phyloP scores from a whole-genome alignment of 257 asterid genomes.

The Lavandula angustifolia region DNA sequence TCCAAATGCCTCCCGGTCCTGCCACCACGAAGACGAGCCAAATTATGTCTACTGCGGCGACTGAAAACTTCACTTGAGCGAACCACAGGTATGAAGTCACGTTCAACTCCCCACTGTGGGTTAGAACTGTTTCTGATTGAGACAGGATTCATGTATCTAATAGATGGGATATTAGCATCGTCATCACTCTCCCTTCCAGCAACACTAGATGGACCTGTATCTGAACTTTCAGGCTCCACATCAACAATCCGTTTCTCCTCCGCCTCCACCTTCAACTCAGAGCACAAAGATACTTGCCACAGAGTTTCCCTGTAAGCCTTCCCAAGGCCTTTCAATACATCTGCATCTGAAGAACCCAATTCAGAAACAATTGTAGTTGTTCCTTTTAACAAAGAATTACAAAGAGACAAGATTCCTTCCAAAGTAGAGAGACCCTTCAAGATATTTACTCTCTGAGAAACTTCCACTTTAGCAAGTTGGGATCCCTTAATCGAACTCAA shows the following conservation, averaged over 20 bases:
- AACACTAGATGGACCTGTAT: conserved; percentile 54
- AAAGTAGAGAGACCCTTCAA: conserved; percentile 80
- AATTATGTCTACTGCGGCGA: conserved; percentile 87
- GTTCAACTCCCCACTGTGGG: conserved; percentile 77
- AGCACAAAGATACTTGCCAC: conserved; percentile 85
- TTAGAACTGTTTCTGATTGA: conserved; percentile 69
- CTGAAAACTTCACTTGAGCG: conserved; percentile 82
- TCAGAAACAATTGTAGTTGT: conserved; percentile 78
- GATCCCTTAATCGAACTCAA: conserved; percentile 62
- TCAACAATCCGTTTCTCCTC: conserved; percentile 71
- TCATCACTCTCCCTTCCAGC: conserved; percentile 93
- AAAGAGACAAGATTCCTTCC: conserved; percentile 84
- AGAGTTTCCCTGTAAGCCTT: conserved; percentile 69
- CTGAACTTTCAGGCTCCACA: conserved; percentile 62
- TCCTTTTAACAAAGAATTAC: conserved; percentile 79
- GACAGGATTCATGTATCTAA: conserved; percentile 81
- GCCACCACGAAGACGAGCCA: conserved; percentile 82
- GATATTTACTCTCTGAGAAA: conserved; percentile 60
- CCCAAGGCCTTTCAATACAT: conserved; percentile 88
- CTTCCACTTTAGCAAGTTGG: conserved; percentile 71
- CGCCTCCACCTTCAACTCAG: conserved; percentile 65
- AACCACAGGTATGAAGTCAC: conserved; percentile 81
- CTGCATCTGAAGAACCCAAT: conserved; percentile 87
- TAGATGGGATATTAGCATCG: conserved; percentile 63
- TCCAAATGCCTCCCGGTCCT: conserved; percentile 83